Base-by-base conservation (phyloP, 768 basidiomycete species). In the Tephrocybe rancida region DNA sequence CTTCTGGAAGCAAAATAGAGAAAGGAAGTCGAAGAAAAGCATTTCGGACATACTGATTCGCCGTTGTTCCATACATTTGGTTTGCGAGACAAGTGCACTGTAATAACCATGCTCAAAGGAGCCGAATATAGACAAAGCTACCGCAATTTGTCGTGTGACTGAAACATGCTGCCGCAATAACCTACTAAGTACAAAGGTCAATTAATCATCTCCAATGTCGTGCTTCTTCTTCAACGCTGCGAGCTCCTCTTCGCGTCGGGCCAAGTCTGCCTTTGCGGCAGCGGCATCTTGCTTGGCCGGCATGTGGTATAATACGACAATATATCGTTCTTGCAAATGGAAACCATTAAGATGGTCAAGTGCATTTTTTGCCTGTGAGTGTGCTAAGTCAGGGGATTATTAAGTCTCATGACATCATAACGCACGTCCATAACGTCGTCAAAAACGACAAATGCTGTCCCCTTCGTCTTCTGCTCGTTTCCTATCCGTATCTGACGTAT, bases 271-370 rank as follows among this genome's bases (percentile, higher is more conserved):
- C 66, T 97, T 97, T 13, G 90, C 89, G 6, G 92, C 88, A 1
- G 93, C 92, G 1, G 93, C 93, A 63, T 95, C 93, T 64, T 95
- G 93, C 70, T 95, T 92, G n/a, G 93, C 88, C 32, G 95, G 93
- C 87, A 98, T 96, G 67, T 98, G 95, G 65, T 96, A 98, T 25
- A 98, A 76, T 8, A 98, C 96, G 52, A 99, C 96, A 48, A 99
- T 96, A 72, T 98, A 99, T 22, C 96, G 89, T 71, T 97, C 96
- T 74, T 95, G 94, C 54, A 99, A 70, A 74, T 99, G 96, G 76
- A 99, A 99, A 41, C 96, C 96, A 62, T 98, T 98, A 65, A 98
- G 71, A 70, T 97, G 95, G 66, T 95, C 95, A 52, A 97, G 83
- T 0, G 96, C 96, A 65, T 95, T 95, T 72, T 97, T 96, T 19